Evolutionary conservation across 495 filamentous ascomycete genomes (phyloP).

Genomic region (Penicillium samsonianum): DNA sequence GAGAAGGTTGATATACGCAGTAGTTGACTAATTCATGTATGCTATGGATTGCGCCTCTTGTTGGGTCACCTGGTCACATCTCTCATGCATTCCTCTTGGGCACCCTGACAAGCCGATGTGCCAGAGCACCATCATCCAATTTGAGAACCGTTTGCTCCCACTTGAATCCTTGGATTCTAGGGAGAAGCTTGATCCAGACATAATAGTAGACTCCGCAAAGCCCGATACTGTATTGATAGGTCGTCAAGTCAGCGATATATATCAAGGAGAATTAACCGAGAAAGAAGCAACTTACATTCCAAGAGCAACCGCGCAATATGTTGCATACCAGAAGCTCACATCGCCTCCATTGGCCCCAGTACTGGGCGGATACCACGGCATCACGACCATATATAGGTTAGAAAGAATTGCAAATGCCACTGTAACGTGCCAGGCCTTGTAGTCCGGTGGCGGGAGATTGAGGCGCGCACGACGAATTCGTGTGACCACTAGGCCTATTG

Average conservation of each 20-base stretch:
- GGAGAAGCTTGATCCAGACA: conserved; percentile 56
- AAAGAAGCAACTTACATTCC: conserved; percentile 48
- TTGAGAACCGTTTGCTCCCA: conserved; percentile 55
- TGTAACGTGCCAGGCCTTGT: conserved; percentile 54
- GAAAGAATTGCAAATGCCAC: conserved; percentile 57
- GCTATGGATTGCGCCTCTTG: neutral
- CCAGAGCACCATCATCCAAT: conserved; percentile 49
- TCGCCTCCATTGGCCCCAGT: conserved; percentile 56
- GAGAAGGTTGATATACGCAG: neutral
- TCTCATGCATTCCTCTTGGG: conserved; percentile 36
- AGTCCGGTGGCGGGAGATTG: conserved; percentile 45
- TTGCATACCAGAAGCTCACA: conserved; percentile 69
- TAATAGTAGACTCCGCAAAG: conserved; percentile 58
- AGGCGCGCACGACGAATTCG: conserved; percentile 52
- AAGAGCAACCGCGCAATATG: conserved; percentile 58
- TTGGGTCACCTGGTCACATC: neutral
- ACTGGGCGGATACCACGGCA: conserved; percentile 67
- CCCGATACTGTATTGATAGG: conserved; percentile 37
- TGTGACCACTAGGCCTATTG: conserved; percentile 54
- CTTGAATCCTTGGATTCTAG: conserved; percentile 50
- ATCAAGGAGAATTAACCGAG: neutral
- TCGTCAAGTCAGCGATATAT: neutral
- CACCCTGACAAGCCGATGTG: conserved; percentile 58
- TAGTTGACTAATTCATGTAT: neutral
- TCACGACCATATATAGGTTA: conserved; percentile 57